phyloP scores from a whole-genome alignment of 306 rosid species.

The Rubus parviflorus region DNA sequence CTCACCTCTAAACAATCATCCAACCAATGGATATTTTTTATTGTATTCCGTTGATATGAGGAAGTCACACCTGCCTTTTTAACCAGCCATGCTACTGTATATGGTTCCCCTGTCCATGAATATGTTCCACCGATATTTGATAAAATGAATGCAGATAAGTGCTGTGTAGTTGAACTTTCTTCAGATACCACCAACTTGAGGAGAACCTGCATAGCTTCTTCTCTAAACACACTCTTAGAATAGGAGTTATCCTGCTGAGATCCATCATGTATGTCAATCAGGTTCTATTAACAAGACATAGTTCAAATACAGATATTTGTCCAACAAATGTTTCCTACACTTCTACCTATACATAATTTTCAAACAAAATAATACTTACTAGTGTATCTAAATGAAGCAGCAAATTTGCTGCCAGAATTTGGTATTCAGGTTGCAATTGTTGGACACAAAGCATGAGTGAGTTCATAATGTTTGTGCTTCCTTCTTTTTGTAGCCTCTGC shows the following conservation, averaged over 20 bases:
- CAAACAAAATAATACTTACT: conserved; percentile 39
- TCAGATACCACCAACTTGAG: conserved; percentile 54
- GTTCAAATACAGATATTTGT: neutral
- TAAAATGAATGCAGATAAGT: conserved; percentile 62
- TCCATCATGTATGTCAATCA: neutral
- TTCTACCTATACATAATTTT: conserved; percentile 3
- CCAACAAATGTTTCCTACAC: neutral
- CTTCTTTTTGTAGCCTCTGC: conserved; percentile 59
- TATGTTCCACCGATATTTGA: conserved; percentile 78
- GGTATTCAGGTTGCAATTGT: conserved; percentile 63
- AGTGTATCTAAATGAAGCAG: conserved; percentile 60
- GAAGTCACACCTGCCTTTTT: conserved; percentile 59
- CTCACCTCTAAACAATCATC: conserved; percentile 66
- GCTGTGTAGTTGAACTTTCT: conserved; percentile 50
- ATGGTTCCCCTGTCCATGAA: conserved; percentile 77
- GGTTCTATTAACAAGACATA: neutral
- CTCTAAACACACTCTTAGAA: conserved; percentile 43
- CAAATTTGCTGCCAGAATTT: conserved; percentile 66
- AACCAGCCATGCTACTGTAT: conserved; percentile 76
- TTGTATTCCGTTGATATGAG: conserved; percentile 60
- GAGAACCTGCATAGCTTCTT: conserved; percentile 58
- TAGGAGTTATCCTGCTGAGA: conserved; percentile 50
- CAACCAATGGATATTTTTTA: conserved; percentile 58
- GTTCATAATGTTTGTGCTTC: conserved; percentile 47
- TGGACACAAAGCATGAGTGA: conserved; percentile 51